Evolutionary conservation across 2,329 filamentous ascomycete species (phyloP).

Genomic region (Trichoderma polysporum): DNA sequence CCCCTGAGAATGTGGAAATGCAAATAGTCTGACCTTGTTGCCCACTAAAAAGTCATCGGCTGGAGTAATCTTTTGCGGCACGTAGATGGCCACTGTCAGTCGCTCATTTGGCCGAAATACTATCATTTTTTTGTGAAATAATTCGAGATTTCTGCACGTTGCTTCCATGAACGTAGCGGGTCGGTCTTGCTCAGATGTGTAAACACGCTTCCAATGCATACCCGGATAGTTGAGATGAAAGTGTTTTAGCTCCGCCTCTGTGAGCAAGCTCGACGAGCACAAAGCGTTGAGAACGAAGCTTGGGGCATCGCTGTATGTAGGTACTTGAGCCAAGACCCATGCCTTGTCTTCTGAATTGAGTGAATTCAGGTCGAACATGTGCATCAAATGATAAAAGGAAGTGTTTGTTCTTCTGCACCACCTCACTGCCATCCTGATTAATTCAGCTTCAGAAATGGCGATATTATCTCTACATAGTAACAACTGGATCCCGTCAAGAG

Average conservation of each 20-base stretch:
- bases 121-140: slow-evolving; percentile 43
- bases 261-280: slow-evolving; percentile 36
- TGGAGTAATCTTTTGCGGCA: slow-evolving; percentile 36
- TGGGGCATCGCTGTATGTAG: slow-evolving; percentile 28
- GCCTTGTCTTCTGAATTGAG: slow-evolving; percentile 36
- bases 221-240: slow-evolving; percentile 36
- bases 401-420: slow-evolving; percentile 37
- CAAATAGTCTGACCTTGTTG: slow-evolving; percentile 37
- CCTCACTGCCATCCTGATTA: slow-evolving; percentile 33
- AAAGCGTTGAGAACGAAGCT: slow-evolving; percentile 39
- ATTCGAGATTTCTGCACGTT: slow-evolving; percentile 31
- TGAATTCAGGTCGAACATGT: slow-evolving; percentile 35
- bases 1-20: slow-evolving; percentile 39
- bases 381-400: slow-evolving; percentile 30
- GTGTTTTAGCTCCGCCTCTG: slow-evolving; percentile 30
- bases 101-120: slow-evolving; percentile 36
- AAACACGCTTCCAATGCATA: slow-evolving; percentile 41
- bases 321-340: slow-evolving; percentile 38
- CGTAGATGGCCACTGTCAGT: slow-evolving; percentile 40
- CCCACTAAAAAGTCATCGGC: slow-evolving; percentile 38
- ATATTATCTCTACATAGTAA: slow-evolving; percentile 36
- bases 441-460: slow-evolving; percentile 40
- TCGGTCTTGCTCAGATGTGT: slow-evolving; percentile 33
- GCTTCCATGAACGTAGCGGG: slow-evolving; percentile 38
- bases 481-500: slow-evolving; percentile 33